A percentile compares a stretch with the other conserved stretches of the same genome.
Conservation (phyloP, 2,329 filamentous ascomycete genomes). For the Phaeosphaeriaceae sp. region DNA sequence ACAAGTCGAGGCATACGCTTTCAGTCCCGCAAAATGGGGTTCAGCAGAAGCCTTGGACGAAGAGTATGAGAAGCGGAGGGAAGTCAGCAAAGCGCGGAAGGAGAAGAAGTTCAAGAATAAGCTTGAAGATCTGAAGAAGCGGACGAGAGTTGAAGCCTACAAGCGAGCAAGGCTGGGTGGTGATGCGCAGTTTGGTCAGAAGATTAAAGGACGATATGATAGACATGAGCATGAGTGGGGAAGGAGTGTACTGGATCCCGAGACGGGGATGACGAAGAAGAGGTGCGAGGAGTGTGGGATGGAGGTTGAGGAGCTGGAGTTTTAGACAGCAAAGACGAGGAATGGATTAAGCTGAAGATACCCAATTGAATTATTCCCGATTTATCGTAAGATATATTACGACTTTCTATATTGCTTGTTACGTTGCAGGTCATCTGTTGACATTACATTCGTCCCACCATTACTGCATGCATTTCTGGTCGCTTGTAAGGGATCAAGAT, state of each 20-base stretch:
- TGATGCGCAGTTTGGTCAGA: constrained; percentile 73
- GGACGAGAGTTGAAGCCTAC: constrained; percentile 90
- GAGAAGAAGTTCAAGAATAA: constrained; percentile 92
- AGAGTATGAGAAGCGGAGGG: constrained; percentile 82
- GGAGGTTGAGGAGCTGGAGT: constrained; percentile 71
- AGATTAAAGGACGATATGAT: constrained; percentile 66
- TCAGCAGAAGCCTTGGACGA: constrained; percentile 83
- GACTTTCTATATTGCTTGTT: too few relatives aligned
- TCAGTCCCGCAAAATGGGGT: constrained; percentile 85
- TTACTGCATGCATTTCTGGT: too few relatives aligned
- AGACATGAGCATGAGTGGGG: constrained; percentile 92
- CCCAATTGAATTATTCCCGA: background rate
- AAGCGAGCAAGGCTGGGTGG: constrained; percentile 58
- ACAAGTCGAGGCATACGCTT: constrained; percentile 93
- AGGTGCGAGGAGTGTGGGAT: constrained; percentile 71
- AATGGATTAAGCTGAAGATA: too few relatives aligned
- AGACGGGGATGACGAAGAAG: constrained; percentile 79
- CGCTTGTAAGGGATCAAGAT: too few relatives aligned
- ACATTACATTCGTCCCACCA: too few relatives aligned
- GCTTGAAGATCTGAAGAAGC: constrained; percentile 87
- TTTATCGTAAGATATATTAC: too few relatives aligned
- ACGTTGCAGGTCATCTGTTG: too few relatives aligned
- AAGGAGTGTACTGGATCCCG: constrained; percentile 62
- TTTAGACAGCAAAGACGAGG: constrained; percentile 46
- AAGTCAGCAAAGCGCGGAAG: constrained; percentile 82